These are phyloP conservation scores for Rutstroemia sp. DNA, from an alignment of 2,329 filamentous ascomycete genomes.

Conservation along the genomic window DNA sequence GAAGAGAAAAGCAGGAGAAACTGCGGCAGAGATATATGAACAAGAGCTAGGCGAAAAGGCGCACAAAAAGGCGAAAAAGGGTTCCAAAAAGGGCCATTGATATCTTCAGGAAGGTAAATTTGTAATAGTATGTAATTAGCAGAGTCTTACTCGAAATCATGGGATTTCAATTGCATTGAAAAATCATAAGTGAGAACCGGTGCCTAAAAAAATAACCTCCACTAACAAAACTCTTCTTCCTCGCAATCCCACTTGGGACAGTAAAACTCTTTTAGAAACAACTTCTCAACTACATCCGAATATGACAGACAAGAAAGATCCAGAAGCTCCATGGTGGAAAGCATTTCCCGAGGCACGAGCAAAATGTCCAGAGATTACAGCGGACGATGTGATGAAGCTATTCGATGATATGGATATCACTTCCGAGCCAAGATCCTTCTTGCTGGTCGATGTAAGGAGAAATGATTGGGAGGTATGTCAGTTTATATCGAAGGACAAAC, in stretches of 20 bases:
- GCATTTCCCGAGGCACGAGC: constrained; percentile 38
- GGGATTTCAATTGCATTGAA: too few species aligned
- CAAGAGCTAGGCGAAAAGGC: constrained; percentile 48
- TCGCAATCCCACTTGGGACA: not conserved
- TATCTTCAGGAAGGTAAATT: not conserved
- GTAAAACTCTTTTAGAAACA: not conserved
- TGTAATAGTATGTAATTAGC: not conserved
- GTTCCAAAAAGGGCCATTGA: constrained; percentile 22
- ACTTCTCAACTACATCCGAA: constrained; percentile 1
- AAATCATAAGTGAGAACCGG: not conserved
- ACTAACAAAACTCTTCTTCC: not conserved
- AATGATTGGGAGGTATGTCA: constrained; percentile 40
- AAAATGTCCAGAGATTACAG: constrained; percentile 32
- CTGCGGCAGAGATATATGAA: constrained; percentile 55
- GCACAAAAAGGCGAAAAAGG: constrained; percentile 48
- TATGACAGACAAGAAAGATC: constrained; percentile 4
- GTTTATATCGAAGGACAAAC: too few species aligned
- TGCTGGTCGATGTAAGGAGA: constrained; percentile 47
- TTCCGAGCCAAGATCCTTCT: constrained; percentile 31
- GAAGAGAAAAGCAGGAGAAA: constrained; percentile 64
- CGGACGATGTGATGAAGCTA: constrained; percentile 34
- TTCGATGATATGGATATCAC: constrained; percentile 33
- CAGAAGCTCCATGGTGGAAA: constrained; percentile 20
- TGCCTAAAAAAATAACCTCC: not conserved
- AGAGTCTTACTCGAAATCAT: too few species aligned